phyloP scores from a whole-genome alignment of 768 basidiomycete species.

The Pulveroboletus sp. region DNA sequence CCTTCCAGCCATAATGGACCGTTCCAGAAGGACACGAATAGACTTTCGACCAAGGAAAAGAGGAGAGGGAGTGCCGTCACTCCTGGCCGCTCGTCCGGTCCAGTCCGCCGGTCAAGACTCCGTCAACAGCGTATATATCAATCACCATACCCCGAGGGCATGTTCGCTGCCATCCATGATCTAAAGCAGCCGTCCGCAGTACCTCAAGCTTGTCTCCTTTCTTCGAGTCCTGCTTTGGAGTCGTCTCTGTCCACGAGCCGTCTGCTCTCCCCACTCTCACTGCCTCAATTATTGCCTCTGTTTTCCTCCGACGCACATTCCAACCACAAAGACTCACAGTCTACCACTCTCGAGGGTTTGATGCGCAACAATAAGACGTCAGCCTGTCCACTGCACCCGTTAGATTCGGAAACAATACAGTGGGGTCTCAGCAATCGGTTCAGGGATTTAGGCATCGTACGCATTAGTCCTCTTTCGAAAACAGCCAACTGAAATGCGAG shows the following conservation, averaged over 20 bases:
- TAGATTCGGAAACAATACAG: constrained; percentile 19
- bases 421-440: constrained; percentile 19
- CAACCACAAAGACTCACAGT: neutral
- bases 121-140: constrained; percentile 18
- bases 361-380: constrained; percentile 1
- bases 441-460: constrained; percentile 31
- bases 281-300: constrained; percentile 16
- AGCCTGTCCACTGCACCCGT: no score
- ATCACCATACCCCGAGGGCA: constrained; percentile 11
- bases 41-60: constrained; percentile 23
- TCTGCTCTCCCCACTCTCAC: constrained; percentile 14
- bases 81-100: constrained; percentile 33
- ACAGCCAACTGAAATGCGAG: constrained; percentile 1
- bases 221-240: neutral
- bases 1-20: constrained; percentile 30
- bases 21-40: constrained; percentile 19
- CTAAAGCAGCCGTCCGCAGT: constrained; percentile 1
- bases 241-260: constrained; percentile 4
- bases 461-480: neutral
- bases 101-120: constrained; percentile 24
- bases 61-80: constrained; percentile 32
- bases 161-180: constrained; percentile 11
- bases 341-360: constrained; percentile 14
- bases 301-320: constrained; percentile 7
- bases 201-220: constrained; percentile 1